Evolutionary conservation across 495 filamentous ascomycete genomes (phyloP), one percentile per base, ranked within the genome.

Genomic region (Penicillium paradoxum): DNA sequence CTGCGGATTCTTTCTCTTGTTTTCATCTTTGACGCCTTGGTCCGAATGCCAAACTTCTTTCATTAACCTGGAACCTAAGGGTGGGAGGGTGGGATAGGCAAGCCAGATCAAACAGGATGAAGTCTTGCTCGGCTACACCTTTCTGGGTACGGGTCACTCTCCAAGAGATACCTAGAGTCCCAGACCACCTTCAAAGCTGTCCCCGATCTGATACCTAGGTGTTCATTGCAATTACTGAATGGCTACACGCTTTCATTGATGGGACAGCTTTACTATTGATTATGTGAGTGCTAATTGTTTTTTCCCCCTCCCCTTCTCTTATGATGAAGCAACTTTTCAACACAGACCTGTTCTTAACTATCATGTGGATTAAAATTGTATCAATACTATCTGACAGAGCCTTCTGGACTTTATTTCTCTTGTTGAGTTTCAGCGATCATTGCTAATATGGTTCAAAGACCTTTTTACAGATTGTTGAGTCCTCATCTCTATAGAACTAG

Each of bases 261-360:
- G 38, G 29, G 38, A 18, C 9, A 34, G 30, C 19, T 43, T 18
- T 4, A 29, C 13, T 39, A 8, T 24, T 34, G 4, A 24, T 4
- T 33, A 8, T 6, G 49, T 51, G 38, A 51, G 49, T 38, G 49
- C 40, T 14, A 11, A 27, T 21, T 29, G 13, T 18, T 33, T 34
- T 17, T 21, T 45, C 39, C 18, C 22, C 33, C 33, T 32, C 39
- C 40, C 40, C 24, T n/a, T 34, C 62, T 69, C 53, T 54, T 47
- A 74, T 79, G 76, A 79, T 78, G 77, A 80, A 66, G 68, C 65
- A 73, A 51, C 63, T 51, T 70, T 71, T 77, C 74, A 70, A 73
- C 75, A 80, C 77, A 80, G 73, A 79, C 75, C 75, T 80, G 76
- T 79, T 80, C 77, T 71, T 73, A 79, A 72, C 51, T 48, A 56